Percentiles rank a stretch among this genome's conserved stretches.
These are phyloP conservation scores for Murraya paniculata DNA, from an alignment of 345 rosid species.

Conservation along the genomic window DNA sequence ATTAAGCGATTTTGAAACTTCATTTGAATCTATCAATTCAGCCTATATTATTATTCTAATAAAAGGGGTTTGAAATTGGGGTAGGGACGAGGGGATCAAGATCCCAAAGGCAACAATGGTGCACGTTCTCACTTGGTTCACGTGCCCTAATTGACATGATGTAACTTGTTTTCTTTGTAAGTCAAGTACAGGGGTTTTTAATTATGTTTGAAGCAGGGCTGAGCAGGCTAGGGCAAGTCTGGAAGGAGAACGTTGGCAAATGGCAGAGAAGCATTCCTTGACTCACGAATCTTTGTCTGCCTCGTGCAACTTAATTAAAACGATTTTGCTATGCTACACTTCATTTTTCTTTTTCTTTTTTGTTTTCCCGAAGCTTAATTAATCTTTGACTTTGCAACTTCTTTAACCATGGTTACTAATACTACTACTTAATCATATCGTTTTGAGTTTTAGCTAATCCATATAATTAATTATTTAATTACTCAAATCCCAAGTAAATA, in stretches of 20 bases:
- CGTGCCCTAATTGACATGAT: background rate
- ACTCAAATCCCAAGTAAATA: conserved; percentile 36
- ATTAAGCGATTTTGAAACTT: too few relatives aligned
- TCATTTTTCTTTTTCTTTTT: background rate
- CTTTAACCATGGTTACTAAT: conserved; percentile 14
- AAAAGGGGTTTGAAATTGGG: too few relatives aligned
- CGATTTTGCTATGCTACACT: background rate
- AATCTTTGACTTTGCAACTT: conserved; percentile 19
- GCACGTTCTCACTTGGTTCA: background rate
- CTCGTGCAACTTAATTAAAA: conserved; percentile 45
- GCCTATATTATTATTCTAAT: too few relatives aligned
- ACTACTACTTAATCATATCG: background rate
- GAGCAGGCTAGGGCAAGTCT: background rate
- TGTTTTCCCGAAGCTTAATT: background rate
- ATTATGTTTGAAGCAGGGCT: background rate
- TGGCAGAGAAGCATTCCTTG: conserved; percentile 38
- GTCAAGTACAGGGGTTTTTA: background rate
- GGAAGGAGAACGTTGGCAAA: too few relatives aligned
- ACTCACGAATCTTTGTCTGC: conserved; percentile 93
- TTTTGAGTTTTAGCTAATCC: background rate
- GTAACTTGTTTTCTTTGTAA: background rate
- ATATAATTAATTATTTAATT: background rate
- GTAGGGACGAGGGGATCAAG: background rate
- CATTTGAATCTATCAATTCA: too few relatives aligned
- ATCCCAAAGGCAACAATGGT: background rate